These are phyloP conservation scores for Flaveria brownii DNA, from an alignment of 129 eudicot genomes.

Conservation along the genomic window DNA sequence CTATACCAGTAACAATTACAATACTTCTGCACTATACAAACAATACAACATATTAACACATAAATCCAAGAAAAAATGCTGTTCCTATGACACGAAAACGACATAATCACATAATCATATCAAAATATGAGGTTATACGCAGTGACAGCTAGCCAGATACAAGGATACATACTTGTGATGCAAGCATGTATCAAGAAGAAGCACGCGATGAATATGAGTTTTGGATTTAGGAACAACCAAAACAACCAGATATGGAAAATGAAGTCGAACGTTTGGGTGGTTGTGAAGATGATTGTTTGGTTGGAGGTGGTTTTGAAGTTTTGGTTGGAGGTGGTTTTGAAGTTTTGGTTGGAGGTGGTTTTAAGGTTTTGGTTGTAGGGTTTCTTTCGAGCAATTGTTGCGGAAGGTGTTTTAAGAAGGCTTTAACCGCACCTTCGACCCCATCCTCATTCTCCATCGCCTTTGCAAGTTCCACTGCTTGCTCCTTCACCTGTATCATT, in stretches of 20 bases:
- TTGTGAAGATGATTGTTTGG: slow-evolving; percentile 13
- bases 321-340: slow-evolving; percentile 16
- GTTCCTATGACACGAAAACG: neutral
- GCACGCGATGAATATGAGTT: neutral
- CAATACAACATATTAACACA: slow-evolving; percentile 22
- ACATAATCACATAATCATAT: neutral
- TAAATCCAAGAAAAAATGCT: neutral
- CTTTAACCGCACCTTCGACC: slow-evolving; percentile 86
- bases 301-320: slow-evolving; percentile 15
- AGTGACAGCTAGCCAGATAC: neutral
- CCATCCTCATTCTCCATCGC: slow-evolving; percentile 97
- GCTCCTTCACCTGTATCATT: slow-evolving; percentile 67
- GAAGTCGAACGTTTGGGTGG: slow-evolving; percentile 38
- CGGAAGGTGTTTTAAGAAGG: slow-evolving; percentile 88
- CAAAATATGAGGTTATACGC: neutral
- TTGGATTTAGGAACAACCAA: slow-evolving; percentile 65
- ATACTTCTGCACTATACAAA: neutral
- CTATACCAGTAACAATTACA: slow-evolving; percentile 3
- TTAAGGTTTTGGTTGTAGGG: slow-evolving; percentile 32
- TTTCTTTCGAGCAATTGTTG: slow-evolving; percentile 40
- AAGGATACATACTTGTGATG: neutral
- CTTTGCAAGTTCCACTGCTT: slow-evolving; percentile 77
- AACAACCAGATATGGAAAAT: slow-evolving; percentile 62
- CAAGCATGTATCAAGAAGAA: neutral
- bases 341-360: slow-evolving; percentile 25